Evolutionary conservation across 2,329 filamentous ascomycete species (phyloP).

Genomic region (Pyrenophora graminea): DNA sequence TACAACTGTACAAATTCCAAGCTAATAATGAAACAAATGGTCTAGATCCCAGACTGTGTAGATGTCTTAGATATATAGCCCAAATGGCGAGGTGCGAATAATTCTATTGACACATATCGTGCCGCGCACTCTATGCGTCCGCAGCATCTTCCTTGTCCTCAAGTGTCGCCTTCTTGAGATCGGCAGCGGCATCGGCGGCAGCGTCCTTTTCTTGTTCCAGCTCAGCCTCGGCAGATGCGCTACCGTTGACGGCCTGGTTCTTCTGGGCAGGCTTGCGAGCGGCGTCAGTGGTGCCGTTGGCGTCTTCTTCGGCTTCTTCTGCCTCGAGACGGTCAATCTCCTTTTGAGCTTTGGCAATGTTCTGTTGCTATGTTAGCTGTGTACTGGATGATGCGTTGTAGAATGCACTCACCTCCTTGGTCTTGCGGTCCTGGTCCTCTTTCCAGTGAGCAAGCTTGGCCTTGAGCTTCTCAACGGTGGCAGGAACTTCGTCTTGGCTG

Average conservation of each 20-base stretch:
- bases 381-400: neutral
- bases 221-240: slow-evolving; percentile 58
- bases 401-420: slow-evolving; percentile 72
- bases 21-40: slow-evolving; percentile 22
- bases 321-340: slow-evolving; percentile 83
- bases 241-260: slow-evolving; percentile 58
- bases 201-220: slow-evolving; percentile 62
- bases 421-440: slow-evolving; percentile 84
- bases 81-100: slow-evolving; percentile 18
- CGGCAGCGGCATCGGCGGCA: slow-evolving; percentile 62
- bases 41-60: slow-evolving; percentile 24
- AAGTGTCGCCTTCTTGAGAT: slow-evolving; percentile 63
- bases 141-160: slow-evolving; percentile 54
- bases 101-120: slow-evolving; percentile 7
- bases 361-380: slow-evolving; percentile 60
- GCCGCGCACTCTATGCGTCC: slow-evolving; percentile 28
- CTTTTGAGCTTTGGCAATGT: slow-evolving; percentile 94
- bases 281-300: slow-evolving; percentile 58
- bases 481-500: slow-evolving; percentile 79
- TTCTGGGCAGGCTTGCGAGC: slow-evolving; percentile 58
- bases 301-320: slow-evolving; percentile 64
- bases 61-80: slow-evolving; percentile 24
- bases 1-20: slow-evolving; percentile 18
- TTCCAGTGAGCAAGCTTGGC: slow-evolving; percentile 92
- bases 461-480: slow-evolving; percentile 83